phyloP scores from a whole-genome alignment of 352 stramenopile species.

The Phytophthora pseudosyringae region DNA sequence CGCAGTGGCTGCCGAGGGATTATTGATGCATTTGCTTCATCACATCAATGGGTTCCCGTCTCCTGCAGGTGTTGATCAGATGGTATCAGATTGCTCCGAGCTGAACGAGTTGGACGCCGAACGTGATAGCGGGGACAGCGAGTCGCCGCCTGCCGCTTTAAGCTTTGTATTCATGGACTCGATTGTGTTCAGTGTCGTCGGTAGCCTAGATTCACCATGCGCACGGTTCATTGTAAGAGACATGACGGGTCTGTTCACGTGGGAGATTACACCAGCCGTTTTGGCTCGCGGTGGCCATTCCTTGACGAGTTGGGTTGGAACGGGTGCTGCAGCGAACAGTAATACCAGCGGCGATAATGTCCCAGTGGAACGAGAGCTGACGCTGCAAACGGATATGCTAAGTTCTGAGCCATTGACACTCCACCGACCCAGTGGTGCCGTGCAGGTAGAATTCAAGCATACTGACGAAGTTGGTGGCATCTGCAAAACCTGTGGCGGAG shows the following conservation, averaged over 20 bases:
- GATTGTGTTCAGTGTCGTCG: conserved; percentile 86
- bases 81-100: conserved; percentile 83
- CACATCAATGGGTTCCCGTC: conserved; percentile 89
- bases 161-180: conserved; percentile 92
- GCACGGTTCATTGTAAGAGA: conserved; percentile 81
- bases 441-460: conserved; percentile 70
- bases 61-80: conserved; percentile 82
- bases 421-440: conserved; percentile 49
- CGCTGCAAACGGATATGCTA: conserved; percentile 39
- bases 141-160: conserved; percentile 44
- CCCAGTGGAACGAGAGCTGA: conserved; percentile 50
- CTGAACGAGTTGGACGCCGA: conserved; percentile 53
- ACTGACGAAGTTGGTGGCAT: conserved; percentile 35
- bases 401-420: conserved; percentile 43
- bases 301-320: conserved; percentile 26
- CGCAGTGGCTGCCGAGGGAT: conserved; percentile 76
- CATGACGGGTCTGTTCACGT: conserved; percentile 88
- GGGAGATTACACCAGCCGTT: conserved; percentile 72
- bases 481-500: conserved; percentile 68
- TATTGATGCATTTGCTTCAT: conserved; percentile 88
- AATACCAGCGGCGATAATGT: conserved; percentile 7
- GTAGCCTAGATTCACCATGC: conserved; percentile 78
- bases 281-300: conserved; percentile 24
- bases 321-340: neutral
- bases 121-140: conserved; percentile 37